Evolutionary conservation across 1,284 basidiomycete species (phyloP), one percentile per base, ranked within the genome.

Genomic region (Mycena citricolor): DNA sequence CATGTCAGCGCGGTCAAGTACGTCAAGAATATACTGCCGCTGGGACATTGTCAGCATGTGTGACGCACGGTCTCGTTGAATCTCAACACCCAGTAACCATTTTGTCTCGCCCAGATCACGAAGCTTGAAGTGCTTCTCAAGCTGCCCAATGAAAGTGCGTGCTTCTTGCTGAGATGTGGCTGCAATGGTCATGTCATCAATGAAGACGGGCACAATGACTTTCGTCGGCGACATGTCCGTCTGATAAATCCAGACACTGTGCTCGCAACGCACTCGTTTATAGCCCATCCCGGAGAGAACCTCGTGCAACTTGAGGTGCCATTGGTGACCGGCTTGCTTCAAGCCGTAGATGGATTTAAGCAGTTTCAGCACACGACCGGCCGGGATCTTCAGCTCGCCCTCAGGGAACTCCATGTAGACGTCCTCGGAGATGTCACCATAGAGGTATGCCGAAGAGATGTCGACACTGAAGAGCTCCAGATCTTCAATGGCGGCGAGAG

Each of bases 11-110:
- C 51, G 32, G 2, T 59, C 45, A 1, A 76, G 62, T 6, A 70
- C 56, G n/a, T 58, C 44, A 1, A 62, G 33, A 20, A 62, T 57
- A 47, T 71, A 70, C 7, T 61, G 59, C 0, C 42, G 33, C 42
- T 74, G 69, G 1, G 58, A 63, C 11, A 72, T 52, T 0, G 36
- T 29, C 7, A 73, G 36, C 4, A 52, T 60, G 4, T 44, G 49
- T 1, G 47, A 45, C 2, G 42, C 20, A 1, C 55, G 48, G 42
- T 71, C 58, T 0, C 59, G 48, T 2, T 44, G 49, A 20, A 72
- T 59, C 35, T 67, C 57, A n/a, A 73, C 61, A 24, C 65, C 66
- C 4, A 73, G 57, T 1, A 73, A 45, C 44, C 52, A 64, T 1
- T 40, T 42, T 1, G 61, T 62, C 21, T 57, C 52, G 0, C 64